Base-by-base conservation (phyloP, 495 filamentous ascomycete genomes). In the Podospora bellae-mahoneyi region DNA sequence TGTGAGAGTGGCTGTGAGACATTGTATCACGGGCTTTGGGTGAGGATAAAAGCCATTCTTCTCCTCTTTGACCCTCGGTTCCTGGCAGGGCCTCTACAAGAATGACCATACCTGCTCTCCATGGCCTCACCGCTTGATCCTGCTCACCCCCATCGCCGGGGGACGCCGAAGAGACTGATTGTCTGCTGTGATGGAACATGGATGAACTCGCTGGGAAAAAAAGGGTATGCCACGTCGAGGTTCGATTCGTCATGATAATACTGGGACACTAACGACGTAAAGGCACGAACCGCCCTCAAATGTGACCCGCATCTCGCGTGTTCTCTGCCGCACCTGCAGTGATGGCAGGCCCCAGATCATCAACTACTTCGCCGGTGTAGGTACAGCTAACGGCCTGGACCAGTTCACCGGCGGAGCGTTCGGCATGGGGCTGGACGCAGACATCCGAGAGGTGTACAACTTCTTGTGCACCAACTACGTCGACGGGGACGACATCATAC, bases 391-490 rank as follows among this genome's bases (percentile, higher is more conserved):
- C 79, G 7, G 81, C n/a, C 61, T 77, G 6, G 81, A 86, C 73
- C 75, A 78, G 23, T 68, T 84, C n/a, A 74, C 81, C 28, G 83
- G 84, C 18, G 84, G 84, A 59, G 72, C 80, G 1, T 83, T 81
- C 60, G 84, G 84, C 6, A 70, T 76, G 64, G 81, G 80, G 10
- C 73, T 84, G 13, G 74, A 77, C 59, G 66, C 64, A 71, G 73
- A 89, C 67, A 86, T 92, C 60, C 80, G 86, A 5, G 85, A 88
- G 70, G 86, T 82, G 1, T 92, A 92, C 76, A 83, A 82, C 55
- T 91, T 90, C 74, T 72, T 91, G 56, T 81, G 82, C 58, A 84
- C 84, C 63, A 91, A 92, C 78, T 90, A 86, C 69, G 76, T 82
- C 20, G 81, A 83, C 26, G 84, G 84, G 26, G 89, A 92, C 72